These are phyloP conservation scores for Brettanomyces nanus DNA, from an alignment of 805 yeast species.

Conservation along the genomic window DNA sequence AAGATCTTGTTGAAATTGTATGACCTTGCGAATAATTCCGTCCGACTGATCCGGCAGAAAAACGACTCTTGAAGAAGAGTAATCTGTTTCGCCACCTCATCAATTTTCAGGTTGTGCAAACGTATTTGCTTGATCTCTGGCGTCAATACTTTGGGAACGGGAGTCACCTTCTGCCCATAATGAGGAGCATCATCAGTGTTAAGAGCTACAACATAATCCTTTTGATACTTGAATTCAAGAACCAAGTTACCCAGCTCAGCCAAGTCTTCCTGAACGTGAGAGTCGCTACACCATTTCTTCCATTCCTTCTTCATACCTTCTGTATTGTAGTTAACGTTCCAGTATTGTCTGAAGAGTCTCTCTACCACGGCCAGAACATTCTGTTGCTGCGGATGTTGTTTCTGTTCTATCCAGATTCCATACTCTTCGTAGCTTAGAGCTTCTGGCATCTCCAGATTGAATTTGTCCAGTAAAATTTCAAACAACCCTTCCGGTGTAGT, in stretches of 20 bases:
- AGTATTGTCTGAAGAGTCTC: constrained; percentile 56
- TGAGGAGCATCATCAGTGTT: constrained; percentile 13
- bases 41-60: constrained; percentile 58
- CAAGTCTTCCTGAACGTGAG: constrained; percentile 6
- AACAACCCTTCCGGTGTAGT: constrained; percentile 58
- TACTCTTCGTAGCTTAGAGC: constrained; percentile 80
- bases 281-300: constrained; percentile 16
- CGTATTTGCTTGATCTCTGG: constrained; percentile 31
- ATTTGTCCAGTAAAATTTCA: constrained; percentile 52
- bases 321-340: constrained; percentile 56
- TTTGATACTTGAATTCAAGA: constrained; percentile 16
- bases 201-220: constrained; percentile 17
- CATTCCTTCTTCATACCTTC: constrained; percentile 29
- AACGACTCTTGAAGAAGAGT: constrained; percentile 68
- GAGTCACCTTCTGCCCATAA: constrained; percentile 7
- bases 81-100: constrained; percentile 76
- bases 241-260: constrained; percentile 17
- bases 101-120: constrained; percentile 60
- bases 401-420: constrained; percentile 64
- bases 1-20: constrained; percentile 50
- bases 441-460: constrained; percentile 73
- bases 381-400: constrained; percentile 57
- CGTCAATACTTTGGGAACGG: constrained; percentile 15
- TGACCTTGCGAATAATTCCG: constrained; percentile 68
- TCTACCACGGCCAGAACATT: constrained; percentile 63